Evolutionary conservation across 106 monocot species (phyloP), one percentile per base, ranked within the genome.

Genomic region (Iris macrosiphon): DNA sequence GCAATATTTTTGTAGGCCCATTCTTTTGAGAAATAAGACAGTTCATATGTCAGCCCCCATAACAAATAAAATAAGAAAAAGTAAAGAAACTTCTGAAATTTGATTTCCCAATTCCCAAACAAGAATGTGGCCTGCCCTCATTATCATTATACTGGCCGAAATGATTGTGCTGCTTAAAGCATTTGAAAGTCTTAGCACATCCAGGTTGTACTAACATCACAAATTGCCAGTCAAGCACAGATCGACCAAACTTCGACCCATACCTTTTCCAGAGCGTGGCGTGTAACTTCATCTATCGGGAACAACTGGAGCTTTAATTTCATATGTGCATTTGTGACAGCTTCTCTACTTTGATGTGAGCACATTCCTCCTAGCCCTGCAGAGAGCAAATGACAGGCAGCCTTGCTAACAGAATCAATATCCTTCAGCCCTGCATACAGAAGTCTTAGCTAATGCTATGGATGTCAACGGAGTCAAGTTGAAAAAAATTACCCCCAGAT

Each of bases 261-360:
- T 76, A 89, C 94, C 84, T 79, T 95, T 74, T 95, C 94, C 18
- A 95, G 63, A 51, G 70, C 67, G 44, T 69, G 78, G 44, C 85
- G 84, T 47, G 89, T 89, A 47, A 47, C 55, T 45, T 89, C 89
- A 63, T 89, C 79, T 44, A 89, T 64, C 19, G 94, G 94, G 71
- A 95, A 95, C 39, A 95, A 57, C 40, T 89, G 94, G 24, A 95
- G 78, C 74, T 95, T 95, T 53, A 95, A 60, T 52, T 95, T 95
- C 16, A 60, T 32, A 52, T 56, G 63, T 20, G 81, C 60, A 40
- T 71, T 84, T 40, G 47, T 10, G 40, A 45, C 49, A 29, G 51
- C 44, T 49, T 79, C 77, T 30, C 52, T 54, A 50, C 42, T 55
- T 18, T 50, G 65, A 76, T 63, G 71, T 22, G 72, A 68, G 68